phyloP scores from a whole-genome alignment of 306 rosid genomes.

The Pyrus bretschneideri region DNA sequence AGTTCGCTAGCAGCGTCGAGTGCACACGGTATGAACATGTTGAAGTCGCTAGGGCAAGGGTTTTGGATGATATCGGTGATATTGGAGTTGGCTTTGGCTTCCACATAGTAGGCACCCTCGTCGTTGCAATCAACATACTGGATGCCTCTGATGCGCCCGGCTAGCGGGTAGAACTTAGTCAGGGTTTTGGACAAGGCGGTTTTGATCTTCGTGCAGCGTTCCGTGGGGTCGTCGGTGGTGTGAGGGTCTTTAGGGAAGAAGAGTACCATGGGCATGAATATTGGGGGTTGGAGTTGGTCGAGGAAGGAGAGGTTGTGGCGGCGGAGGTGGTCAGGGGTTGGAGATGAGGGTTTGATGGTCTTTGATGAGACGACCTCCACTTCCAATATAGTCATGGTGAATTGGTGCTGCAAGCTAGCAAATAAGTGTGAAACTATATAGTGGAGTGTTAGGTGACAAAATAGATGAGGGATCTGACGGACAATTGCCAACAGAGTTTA shows the following conservation, averaged over 20 bases:
- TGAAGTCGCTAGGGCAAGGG: conserved; percentile 11
- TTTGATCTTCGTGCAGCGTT: conserved; percentile 1
- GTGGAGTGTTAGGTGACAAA: no score
- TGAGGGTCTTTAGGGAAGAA: conserved; percentile 5
- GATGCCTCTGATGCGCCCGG: conserved; percentile 9
- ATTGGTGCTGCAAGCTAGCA: not conserved
- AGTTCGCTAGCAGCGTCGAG: conserved; percentile 4
- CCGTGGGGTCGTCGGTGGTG: not conserved
- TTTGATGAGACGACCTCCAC: conserved; percentile 17
- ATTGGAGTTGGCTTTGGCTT: not conserved
- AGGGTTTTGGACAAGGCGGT: conserved; percentile 19
- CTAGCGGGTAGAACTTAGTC: conserved; percentile 18
- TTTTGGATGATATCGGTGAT: conserved; percentile 2
- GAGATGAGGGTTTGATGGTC: conserved; percentile 30
- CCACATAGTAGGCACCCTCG: conserved; percentile 13
- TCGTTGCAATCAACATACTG: conserved; percentile 19
- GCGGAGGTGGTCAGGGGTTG: conserved; percentile 26
- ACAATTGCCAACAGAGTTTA: no score
- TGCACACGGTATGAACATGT: conserved; percentile 2
- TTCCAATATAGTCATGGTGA: conserved; percentile 4
- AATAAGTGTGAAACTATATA: no score
- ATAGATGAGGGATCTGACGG: no score
- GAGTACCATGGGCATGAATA: conserved; percentile 28
- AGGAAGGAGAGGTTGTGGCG: conserved; percentile 30
- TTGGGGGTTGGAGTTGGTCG: conserved; percentile 33